Evolutionary conservation across 352 stramenopile genomes (phyloP), one percentile per base, ranked within the genome.

Genomic region (Globisporangium takayamanum): DNA sequence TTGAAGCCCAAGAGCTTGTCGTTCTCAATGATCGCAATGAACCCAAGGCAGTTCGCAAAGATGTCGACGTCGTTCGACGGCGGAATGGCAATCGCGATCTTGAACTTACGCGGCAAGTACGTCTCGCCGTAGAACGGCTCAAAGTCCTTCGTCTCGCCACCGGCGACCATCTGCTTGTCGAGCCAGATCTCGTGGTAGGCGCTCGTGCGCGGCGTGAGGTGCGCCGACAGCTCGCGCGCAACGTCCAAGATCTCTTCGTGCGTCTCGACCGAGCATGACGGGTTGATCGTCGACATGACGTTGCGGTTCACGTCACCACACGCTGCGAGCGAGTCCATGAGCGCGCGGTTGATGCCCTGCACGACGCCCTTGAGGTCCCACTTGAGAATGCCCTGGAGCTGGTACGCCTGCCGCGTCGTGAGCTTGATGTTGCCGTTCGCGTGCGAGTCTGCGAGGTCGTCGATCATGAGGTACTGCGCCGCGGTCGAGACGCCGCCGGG

Each of bases 91-190:
- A 99, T 92, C 55, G 92, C 95, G 67, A 99, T 98, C 82, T 99
- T 99, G 78, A 99, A 99, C 78, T 99, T 99, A n/a, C 94, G 87
- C 3, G 96, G 96, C 54, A 99, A 66, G 72, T 99, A 99, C 46
- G 91, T 83, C 61, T 97, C 87, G 33, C 96, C 96, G 73, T 99
- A 99, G 28, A 99, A 83, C n/a, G 96, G 95, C 77, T 99, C 96
- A 15, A 98, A 98, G 66, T 96, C 90, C 73, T 98, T 95, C 11
- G 97, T 80, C 53, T 90, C 80, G 22, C 80, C 80, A 15, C 82
- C 91, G 6, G 92, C 95, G 16, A 97, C 90, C 72, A 98, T 97
- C 76, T 99, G 96, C 67, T 97, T 97, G 72, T 98, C 96, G 42
- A 98, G 80, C 96, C 96, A 99, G 63, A 99, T 96, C 70, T 99